Conservation (phyloP, 345 rosid genomes). For the Erucastrum elatum region DNA sequence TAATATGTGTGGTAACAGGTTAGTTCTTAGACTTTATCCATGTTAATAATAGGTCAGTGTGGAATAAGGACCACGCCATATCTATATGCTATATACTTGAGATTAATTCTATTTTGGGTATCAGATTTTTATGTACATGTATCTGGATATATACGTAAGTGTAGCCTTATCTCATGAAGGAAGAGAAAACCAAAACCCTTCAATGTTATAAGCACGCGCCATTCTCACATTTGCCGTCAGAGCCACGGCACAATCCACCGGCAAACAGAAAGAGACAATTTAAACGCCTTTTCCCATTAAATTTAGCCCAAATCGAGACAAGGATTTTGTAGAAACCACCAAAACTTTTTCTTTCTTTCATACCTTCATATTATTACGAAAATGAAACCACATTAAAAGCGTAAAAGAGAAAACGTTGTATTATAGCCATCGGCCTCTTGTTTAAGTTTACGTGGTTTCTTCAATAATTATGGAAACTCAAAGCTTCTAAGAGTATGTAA, state of each 20-base stretch:
- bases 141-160: background rate
- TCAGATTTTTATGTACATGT: background rate
- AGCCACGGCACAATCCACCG: slow-evolving; percentile 36
- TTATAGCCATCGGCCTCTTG: background rate
- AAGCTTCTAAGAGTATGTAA: background rate
- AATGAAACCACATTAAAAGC: slow-evolving; percentile 8
- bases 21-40: background rate
- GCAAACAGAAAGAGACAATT: background rate
- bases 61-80: slow-evolving; percentile 2
- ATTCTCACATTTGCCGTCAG: slow-evolving; percentile 30
- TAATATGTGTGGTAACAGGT: too few species aligned
- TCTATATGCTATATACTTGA: background rate
- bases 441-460: background rate
- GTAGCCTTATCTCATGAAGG: slow-evolving; percentile 16
- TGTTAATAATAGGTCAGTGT: background rate
- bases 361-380: slow-evolving; percentile 7
- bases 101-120: background rate
- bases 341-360: slow-evolving; percentile 10
- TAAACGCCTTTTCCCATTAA: slow-evolving; percentile 23
- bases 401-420: background rate
- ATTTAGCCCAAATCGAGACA: slow-evolving; percentile 7
- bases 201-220: background rate
- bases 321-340: slow-evolving; percentile 16
- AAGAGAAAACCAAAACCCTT: slow-evolving; percentile 17
- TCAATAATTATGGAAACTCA: background rate